Percentiles rank a stretch among this genome's conserved stretches.
These are phyloP conservation scores for Chloridella minuta DNA, from an alignment of 352 stramenopile genomes.

Conservation along the genomic window DNA sequence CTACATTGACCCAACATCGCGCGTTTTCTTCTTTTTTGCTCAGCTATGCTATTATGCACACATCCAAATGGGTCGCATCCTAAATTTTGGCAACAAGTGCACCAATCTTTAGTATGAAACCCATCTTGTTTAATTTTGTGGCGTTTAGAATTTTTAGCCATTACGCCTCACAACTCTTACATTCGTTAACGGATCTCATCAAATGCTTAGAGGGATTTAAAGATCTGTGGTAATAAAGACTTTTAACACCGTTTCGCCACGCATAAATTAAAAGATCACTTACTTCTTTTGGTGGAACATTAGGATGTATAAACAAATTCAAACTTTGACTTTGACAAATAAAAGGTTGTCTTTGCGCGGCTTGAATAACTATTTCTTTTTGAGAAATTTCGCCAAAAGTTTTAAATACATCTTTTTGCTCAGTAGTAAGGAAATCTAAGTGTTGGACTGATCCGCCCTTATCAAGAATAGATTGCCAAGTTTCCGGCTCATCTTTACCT, in stretches of 20 bases:
- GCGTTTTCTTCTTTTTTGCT: no score
- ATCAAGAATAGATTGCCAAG: background rate
- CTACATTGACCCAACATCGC: no score
- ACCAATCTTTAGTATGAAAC: no score
- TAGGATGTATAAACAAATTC: background rate
- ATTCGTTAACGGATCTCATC: no score
- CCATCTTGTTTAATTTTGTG: no score
- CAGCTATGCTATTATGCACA: no score
- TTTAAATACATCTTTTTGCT: conserved; percentile 9
- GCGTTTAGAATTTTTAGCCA: no score
- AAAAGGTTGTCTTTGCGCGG: conserved; percentile 12
- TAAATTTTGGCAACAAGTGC: no score
- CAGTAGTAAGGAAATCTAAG: background rate
- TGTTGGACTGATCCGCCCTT: background rate
- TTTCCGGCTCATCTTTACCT: background rate
- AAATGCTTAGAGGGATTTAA: no score
- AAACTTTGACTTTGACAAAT: background rate
- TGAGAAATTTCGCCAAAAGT: background rate
- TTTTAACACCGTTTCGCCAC: background rate
- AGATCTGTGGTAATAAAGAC: background rate
- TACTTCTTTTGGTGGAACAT: background rate
- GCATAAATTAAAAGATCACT: background rate
- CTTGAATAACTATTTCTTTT: conserved; percentile 5
- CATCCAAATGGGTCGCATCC: no score
- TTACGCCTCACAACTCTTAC: no score